Conservation (phyloP, 805 yeast species). For the Debaryomyces castellii region DNA sequence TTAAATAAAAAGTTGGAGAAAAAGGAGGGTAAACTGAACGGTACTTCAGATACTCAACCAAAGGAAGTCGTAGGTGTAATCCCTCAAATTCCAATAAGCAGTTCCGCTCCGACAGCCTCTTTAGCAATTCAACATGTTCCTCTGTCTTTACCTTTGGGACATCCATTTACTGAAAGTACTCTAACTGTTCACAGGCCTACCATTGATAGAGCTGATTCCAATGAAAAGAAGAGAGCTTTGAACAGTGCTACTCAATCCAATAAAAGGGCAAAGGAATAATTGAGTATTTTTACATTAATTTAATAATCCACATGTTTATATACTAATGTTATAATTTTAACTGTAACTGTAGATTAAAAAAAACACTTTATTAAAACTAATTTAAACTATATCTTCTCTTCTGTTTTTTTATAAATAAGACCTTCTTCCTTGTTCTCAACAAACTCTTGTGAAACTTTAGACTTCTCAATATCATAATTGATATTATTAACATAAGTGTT, state of each 20-base stretch:
- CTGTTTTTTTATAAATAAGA: neutral
- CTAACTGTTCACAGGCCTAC: constrained; percentile 32
- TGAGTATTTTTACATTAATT: neutral
- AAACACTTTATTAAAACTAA: too few species aligned
- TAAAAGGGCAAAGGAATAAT: constrained; percentile 18
- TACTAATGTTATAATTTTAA: too few species aligned
- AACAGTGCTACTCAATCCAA: constrained; percentile 9
- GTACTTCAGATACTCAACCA: neutral
- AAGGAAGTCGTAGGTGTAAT: neutral
- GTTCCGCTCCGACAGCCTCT: too few species aligned
- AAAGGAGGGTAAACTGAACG: constrained; percentile 37
- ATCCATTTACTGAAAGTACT: constrained; percentile 27
- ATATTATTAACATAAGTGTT: constrained; percentile 9
- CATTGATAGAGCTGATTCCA: constrained; percentile 12
- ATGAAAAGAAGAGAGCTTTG: constrained; percentile 18
- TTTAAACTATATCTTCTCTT: neutral
- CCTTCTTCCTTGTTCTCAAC: constrained; percentile 8
- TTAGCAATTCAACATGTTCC: too few species aligned
- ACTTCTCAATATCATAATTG: constrained; percentile 6
- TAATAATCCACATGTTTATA: neutral
- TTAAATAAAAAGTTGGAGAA: constrained; percentile 54
- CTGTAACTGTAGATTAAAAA: too few species aligned
- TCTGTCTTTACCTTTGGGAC: constrained; percentile 13
- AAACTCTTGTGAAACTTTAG: constrained; percentile 10
- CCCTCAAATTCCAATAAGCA: too few species aligned